Evolutionary conservation across 2,329 filamentous ascomycete species (phyloP).

Genomic region (Microsporum ferrugineum): DNA sequence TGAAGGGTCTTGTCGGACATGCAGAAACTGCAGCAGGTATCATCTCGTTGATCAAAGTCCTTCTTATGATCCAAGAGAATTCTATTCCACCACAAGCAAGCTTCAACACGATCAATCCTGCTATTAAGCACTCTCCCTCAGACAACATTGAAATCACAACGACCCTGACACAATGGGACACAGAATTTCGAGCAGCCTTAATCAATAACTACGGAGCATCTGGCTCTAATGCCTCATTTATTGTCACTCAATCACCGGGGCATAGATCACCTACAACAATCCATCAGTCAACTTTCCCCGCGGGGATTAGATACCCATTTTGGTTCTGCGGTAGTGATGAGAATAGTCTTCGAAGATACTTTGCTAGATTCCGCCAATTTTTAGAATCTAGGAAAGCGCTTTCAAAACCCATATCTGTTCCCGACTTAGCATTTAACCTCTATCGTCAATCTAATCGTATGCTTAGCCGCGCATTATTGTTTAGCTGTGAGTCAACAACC

Average conservation of each 20-base stretch:
- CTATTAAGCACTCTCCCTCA: conserved; percentile 2
- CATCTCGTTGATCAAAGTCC: conserved; percentile 21
- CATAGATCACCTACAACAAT: background rate
- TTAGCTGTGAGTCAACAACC: conserved; percentile 1
- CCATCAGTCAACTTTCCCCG: background rate
- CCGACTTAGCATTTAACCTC: conserved; percentile 8
- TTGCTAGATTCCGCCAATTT: background rate
- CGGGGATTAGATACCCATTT: background rate
- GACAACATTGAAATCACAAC: conserved; percentile 1
- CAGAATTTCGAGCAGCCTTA: conserved; percentile 6
- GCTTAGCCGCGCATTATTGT: conserved; percentile 10
- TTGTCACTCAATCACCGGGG: conserved; percentile 4
- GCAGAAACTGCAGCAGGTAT: conserved; percentile 26
- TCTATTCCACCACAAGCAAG: conserved; percentile 20
- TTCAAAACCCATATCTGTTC: background rate
- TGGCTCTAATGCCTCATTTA: conserved; percentile 22
- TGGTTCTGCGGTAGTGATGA: conserved; percentile 4
- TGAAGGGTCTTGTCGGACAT: conserved; percentile 29
- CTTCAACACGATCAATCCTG: conserved; percentile 16
- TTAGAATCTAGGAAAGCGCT: background rate
- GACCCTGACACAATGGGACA: background rate
- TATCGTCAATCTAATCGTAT: conserved; percentile 12
- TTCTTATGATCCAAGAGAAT: conserved; percentile 23
- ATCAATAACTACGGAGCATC: conserved; percentile 22
- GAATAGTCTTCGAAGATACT: conserved; percentile 3